A percentile compares a stretch with the other conserved stretches of the same genome.
Evolutionary conservation across 1,284 basidiomycete genomes (phyloP).

Genomic region (Gomphus sp.): DNA sequence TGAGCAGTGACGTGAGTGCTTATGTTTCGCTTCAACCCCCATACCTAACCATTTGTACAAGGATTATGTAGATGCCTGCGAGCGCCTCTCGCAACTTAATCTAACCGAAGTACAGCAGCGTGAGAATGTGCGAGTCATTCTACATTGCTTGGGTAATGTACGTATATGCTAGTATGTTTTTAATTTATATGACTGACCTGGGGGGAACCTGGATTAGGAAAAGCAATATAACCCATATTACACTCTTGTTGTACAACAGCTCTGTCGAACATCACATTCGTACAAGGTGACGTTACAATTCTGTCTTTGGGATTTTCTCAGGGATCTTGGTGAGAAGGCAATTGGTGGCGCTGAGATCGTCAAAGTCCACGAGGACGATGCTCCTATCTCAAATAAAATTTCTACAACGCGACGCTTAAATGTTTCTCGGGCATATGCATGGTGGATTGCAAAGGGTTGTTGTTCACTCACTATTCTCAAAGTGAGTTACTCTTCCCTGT

Average conservation of each 20-base stretch:
- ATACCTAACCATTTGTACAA: slow-evolving; percentile 21
- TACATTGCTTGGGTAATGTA: slow-evolving; percentile 92
- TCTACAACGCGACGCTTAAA: slow-evolving; percentile 53
- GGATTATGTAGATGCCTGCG: slow-evolving; percentile 94
- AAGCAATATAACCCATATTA: slow-evolving; percentile 95
- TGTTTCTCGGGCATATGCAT: slow-evolving; percentile 71
- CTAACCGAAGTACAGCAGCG: slow-evolving; percentile 88
- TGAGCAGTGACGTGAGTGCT: slow-evolving; percentile 79
- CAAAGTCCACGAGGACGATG: slow-evolving; percentile 38
- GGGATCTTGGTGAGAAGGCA: slow-evolving; percentile 77
- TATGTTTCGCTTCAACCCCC: neutral
- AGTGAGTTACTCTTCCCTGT: slow-evolving; percentile 32
- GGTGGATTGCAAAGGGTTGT: slow-evolving; percentile 74
- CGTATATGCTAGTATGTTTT: slow-evolving; percentile 19
- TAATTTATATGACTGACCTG: neutral
- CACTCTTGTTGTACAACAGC: slow-evolving; percentile 73
- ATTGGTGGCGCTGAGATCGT: slow-evolving; percentile 78
- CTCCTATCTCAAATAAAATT: slow-evolving; percentile 37
- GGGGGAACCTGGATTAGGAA: slow-evolving; percentile 45
- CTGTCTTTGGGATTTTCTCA: slow-evolving; percentile 94
- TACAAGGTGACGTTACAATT: slow-evolving; percentile 94
- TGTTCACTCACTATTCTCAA: slow-evolving; percentile 74
- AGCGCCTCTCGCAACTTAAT: slow-evolving; percentile 74
- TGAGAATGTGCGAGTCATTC: slow-evolving; percentile 84
- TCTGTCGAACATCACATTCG: slow-evolving; percentile 66